Evolutionary conservation across 1,284 basidiomycete species (phyloP).

Genomic region (Blastosporella zonata): DNA sequence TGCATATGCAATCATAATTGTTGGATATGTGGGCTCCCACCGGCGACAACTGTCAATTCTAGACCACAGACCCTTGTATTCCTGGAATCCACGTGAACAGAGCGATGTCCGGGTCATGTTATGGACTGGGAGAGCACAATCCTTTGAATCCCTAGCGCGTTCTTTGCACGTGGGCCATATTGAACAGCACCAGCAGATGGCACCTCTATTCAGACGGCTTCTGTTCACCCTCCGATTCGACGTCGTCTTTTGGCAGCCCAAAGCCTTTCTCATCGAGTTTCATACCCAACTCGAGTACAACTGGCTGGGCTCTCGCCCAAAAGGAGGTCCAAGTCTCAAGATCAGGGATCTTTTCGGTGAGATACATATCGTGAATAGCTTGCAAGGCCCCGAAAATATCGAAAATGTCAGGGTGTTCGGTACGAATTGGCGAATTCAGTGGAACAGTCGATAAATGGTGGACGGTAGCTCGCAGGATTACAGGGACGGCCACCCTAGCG

Average conservation of each 20-base stretch:
- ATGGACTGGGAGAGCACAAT: no score
- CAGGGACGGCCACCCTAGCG: slow-evolving; percentile 22
- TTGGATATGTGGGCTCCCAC: no score
- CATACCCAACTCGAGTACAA: slow-evolving; percentile 20
- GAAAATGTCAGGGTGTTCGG: slow-evolving; percentile 24
- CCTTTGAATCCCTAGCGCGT: no score
- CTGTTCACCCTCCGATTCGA: not conserved
- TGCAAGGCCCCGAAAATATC: slow-evolving; percentile 24
- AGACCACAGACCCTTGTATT: no score
- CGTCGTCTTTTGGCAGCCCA: slow-evolving; percentile 19
- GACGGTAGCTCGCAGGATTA: slow-evolving; percentile 21
- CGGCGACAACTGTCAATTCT: no score
- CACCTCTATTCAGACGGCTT: not conserved
- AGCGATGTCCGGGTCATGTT: no score
- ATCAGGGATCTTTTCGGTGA: slow-evolving; percentile 14
- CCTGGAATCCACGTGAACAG: no score
- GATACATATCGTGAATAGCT: slow-evolving; percentile 23
- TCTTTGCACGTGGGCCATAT: no score
- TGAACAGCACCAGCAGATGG: no score
- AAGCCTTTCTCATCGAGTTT: slow-evolving; percentile 24
- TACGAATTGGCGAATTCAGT: slow-evolving; percentile 19
- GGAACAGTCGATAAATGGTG: slow-evolving; percentile 24
- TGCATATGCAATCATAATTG: no score
- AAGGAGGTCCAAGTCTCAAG: slow-evolving; percentile 22
- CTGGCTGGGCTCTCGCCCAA: slow-evolving; percentile 23